Base-by-base conservation (phyloP, 768 basidiomycete genomes). In the Hericium coralloides region DNA sequence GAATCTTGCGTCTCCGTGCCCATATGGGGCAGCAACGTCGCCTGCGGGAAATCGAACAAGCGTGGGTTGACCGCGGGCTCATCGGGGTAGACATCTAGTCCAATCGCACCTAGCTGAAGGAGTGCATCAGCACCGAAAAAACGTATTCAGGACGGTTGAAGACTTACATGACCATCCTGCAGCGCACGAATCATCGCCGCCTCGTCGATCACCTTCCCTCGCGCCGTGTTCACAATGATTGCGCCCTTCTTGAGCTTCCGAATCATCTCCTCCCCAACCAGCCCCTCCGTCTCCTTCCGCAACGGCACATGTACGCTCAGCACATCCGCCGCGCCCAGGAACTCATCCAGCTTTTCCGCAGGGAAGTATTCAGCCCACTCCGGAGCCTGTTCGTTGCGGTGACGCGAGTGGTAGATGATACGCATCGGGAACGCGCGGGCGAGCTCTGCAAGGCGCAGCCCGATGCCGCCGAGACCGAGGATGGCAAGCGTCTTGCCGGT, bases 141-240 rank as follows among this genome's bases (percentile, higher is more conserved):
- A 26, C 17, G 10, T 9, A 37, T n/a, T 54, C 45, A 58, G 49
- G 51, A 43, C 7, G 38, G 22, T 10, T 22, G 50, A 20, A 45
- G 6, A 75, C 90, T 66, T 67, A 94, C 92, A 70, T 95, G 91
- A 12, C 92, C 92, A 62, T 87, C 85, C 65, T 92, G 84, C 53
- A 98, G 70, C 22, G 92, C 92, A 26, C 78, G 78, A 59, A 95
- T 88, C 74, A 98, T 75, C 4, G 91, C 94, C 6, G 80, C 82
- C 70, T 95, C 92, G 60, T 95, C 89, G 37, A 97, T 79, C 23
- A 95, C 83, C 65, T 88, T 94, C 12, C 94, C 94, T n/a, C 94
- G 74, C 20, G 92, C 91, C 2, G 92, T 94, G 69, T 94, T 94
- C 59, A 94, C 79, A 64, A 95, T 79, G 54, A 92, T 78, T 2